Evolutionary conservation across 441 rosid genomes (phyloP), one percentile per base, ranked within the genome.

Genomic region (Dalechampia spathulata): DNA sequence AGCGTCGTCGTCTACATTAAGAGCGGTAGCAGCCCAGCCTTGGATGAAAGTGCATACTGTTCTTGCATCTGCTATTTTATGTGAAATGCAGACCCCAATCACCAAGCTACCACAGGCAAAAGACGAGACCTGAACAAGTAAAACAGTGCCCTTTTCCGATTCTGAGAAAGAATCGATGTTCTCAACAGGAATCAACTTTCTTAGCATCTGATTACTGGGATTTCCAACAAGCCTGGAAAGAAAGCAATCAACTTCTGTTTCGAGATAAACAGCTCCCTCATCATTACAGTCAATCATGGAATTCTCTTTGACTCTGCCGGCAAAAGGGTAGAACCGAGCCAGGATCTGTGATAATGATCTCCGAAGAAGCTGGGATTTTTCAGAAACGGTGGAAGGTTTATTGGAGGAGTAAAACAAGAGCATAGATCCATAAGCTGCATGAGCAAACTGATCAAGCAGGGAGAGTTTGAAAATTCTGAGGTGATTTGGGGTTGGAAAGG

Each of bases 231-330:
- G 55, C 10, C 55, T 51, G 26, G 28, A 30, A 4, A 71, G 58
- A 23, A 46, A 27, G 57, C 56, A 36, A 0, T 55, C 40, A 6
- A 74, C 75, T 22, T 50, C 38, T 5, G 84, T 63, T 40, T 82
- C 81, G 0, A 76, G 55, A 22, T 42, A 82, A 32, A 65, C 21
- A 2, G 76, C 76, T 44, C 87, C 85, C 7, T 65, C 60, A 49
- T 79, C 78, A 45, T 72, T 78, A 43, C 86, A 84, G 16, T 82
- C 79, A 2, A 78, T 52, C 32, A 70, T 44, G 39, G 59, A 65
- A 6, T 65, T 68, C 2, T 71, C 78, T 38, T 40, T 57, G 56
- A 76, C 64, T 65, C 57, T 69, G 22, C 86, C 84, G 0, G 80
- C 76, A 5, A 76, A 61, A 1, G 78, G 84, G 67, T 77, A 77